Base-by-base conservation (phyloP, 2,329 filamentous ascomycete genomes). In the Fusarium sp. region DNA sequence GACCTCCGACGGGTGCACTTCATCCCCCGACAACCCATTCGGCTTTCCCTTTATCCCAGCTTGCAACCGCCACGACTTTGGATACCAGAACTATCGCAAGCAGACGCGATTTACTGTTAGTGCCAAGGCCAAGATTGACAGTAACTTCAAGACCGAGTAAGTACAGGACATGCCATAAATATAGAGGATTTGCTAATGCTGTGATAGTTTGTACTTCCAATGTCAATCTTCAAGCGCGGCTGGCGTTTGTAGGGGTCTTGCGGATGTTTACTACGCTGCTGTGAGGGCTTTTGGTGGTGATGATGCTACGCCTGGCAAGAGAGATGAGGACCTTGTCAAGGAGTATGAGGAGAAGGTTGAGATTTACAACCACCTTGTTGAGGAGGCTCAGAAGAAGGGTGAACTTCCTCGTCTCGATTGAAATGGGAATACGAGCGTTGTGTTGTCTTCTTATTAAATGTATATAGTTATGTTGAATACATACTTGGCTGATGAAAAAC, bases 1-100 rank as follows among this genome's bases (percentile, higher is more conserved):
- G 82, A 63, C 68, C 7, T 82, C 82, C 2, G 81, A 84, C 54
- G 80, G 79, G 46, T 84, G 82, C 78, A 80, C 80, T 6, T 72
- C 67, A 1, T 80, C 82, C 3, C 82, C 82, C 1, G 80, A 84
- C 51, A 83, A 83, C 66, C 82, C 82, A 1, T 78, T 81, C 30
- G 79, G 80, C 4, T 85, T 82, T 71, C 77, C 81, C 13, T 85
- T 84, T 41, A 25, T 76, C 5, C 80, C 79, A 1, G 82, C 80
- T 14, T 87, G 85, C 78, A 76, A 85, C 62, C 84, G 87, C 9
- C 86, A 89, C 63, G 87, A 88, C 71, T 88, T 88, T 74, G 86
- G 85, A 3, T 86, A 86, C 73, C 77, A 81, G 20, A 88, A 89
- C 77, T 88, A 82, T 74, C 84, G 85, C 54, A 59, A 55, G 3